Percentiles rank a stretch among this genome's conserved stretches.
Evolutionary conservation across 805 yeast genomes (phyloP).

Genomic region (Saccharomyces jurei): DNA sequence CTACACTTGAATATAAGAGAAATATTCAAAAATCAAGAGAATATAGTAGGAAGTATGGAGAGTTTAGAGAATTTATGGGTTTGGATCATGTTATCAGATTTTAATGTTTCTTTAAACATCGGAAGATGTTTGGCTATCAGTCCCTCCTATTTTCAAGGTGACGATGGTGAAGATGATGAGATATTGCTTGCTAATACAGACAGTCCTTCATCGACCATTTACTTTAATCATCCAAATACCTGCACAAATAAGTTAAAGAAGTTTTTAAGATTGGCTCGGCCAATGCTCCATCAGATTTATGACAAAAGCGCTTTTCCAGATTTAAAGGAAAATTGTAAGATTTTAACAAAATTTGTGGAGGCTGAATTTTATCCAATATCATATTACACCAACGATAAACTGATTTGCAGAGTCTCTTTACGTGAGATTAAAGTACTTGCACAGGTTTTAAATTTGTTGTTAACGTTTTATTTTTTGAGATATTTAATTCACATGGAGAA

Average conservation of each 20-base stretch:
- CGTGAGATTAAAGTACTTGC: neutral
- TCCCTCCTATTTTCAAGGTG: constrained; percentile 3
- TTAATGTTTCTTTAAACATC: constrained; percentile 16
- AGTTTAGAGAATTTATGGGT: constrained; percentile 22
- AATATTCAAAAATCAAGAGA: constrained; percentile 12
- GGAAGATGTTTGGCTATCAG: constrained; percentile 18
- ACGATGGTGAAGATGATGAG: constrained; percentile 1
- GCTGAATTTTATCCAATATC: constrained; percentile 10
- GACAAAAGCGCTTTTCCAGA: constrained; percentile 10
- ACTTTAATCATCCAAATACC: neutral
- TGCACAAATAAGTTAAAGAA: constrained; percentile 9
- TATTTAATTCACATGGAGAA: constrained; percentile 10
- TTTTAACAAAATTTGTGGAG: constrained; percentile 7
- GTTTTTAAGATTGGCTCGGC: constrained; percentile 13
- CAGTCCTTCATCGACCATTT: neutral
- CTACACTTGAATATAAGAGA: constrained; percentile 17
- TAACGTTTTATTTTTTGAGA: constrained; percentile 11
- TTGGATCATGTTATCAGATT: constrained; percentile 21
- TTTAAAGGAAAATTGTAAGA: neutral
- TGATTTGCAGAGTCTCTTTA: constrained; percentile 4
- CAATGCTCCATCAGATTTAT: constrained; percentile 10
- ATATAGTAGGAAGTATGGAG: constrained; percentile 14
- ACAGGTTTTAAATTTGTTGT: constrained; percentile 1
- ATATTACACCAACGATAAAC: constrained; percentile 5
- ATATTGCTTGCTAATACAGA: neutral